phyloP scores from a whole-genome alignment of 805 yeast genomes.

The Huiozyma sinensis region DNA sequence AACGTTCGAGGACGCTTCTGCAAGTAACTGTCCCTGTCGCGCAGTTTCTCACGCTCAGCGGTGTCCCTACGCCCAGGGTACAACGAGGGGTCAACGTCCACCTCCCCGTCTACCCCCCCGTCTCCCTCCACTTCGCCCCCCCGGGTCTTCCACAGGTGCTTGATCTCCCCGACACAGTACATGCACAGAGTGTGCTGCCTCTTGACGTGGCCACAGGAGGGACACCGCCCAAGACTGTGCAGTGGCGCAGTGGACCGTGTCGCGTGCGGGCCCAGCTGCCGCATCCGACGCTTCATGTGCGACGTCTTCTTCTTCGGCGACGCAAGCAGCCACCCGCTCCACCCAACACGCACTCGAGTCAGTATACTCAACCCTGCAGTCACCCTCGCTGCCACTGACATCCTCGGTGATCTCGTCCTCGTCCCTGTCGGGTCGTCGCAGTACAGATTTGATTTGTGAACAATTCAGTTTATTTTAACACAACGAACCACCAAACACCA shows the following conservation, averaged over 20 bases:
- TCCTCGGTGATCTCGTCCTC: background rate
- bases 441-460: background rate
- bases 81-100: conserved; percentile 40
- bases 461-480: background rate
- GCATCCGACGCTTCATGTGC: conserved; percentile 72
- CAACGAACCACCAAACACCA: background rate
- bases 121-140: conserved; percentile 17
- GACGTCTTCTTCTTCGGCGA: conserved; percentile 93
- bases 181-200: conserved; percentile 85
- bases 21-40: conserved; percentile 46
- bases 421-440: background rate
- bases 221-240: conserved; percentile 77
- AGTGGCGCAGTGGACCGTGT: conserved; percentile 37
- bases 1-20: conserved; percentile 44
- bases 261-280: conserved; percentile 45
- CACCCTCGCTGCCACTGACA: background rate
- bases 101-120: conserved; percentile 16
- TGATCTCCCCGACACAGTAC: conserved; percentile 81
- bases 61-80: conserved; percentile 64
- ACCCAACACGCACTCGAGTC: background rate
- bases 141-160: conserved; percentile 51
- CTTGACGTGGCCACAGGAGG: conserved; percentile 89
- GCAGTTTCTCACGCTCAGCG: conserved; percentile 34
- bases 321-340: conserved; percentile 61
- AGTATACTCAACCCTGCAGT: background rate